A percentile compares a stretch with the other conserved stretches of the same genome.
Evolutionary conservation across 2,329 filamentous ascomycete genomes (phyloP).

Genomic region (Fusarium aywerte): DNA sequence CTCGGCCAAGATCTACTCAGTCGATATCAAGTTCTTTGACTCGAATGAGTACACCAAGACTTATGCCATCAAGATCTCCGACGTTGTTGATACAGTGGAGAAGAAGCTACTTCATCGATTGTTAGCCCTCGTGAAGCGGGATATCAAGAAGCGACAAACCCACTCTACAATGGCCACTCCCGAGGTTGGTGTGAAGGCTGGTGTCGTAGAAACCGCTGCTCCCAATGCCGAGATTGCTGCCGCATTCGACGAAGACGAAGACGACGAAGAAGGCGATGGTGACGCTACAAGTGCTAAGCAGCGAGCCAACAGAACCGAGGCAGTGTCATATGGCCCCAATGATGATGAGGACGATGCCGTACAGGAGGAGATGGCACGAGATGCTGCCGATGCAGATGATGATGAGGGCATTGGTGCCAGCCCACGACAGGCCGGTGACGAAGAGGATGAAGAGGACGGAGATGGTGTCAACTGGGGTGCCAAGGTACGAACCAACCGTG

Average conservation of each 20-base stretch:
- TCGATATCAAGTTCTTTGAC: slow-evolving; percentile 86
- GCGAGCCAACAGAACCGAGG: slow-evolving; percentile 80
- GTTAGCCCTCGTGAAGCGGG: slow-evolving; percentile 75
- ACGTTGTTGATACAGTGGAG: slow-evolving; percentile 85
- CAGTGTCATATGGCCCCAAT: slow-evolving; percentile 89
- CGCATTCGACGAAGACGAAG: slow-evolving; percentile 57
- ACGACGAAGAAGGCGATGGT: slow-evolving; percentile 77
- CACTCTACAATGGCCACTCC: slow-evolving; percentile 77
- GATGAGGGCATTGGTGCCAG: slow-evolving; percentile 66
- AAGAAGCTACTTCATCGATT: slow-evolving; percentile 79
- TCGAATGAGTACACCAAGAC: slow-evolving; percentile 83
- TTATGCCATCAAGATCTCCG: slow-evolving; percentile 82
- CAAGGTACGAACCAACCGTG: slow-evolving; percentile 68
- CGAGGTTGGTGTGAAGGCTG: slow-evolving; percentile 70
- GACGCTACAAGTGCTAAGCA: slow-evolving; percentile 81
- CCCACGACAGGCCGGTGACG: slow-evolving; percentile 55
- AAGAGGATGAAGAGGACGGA: slow-evolving; percentile 52
- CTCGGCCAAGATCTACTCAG: slow-evolving; percentile 85
- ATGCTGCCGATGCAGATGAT: slow-evolving; percentile 68
- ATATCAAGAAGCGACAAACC: slow-evolving; percentile 83
- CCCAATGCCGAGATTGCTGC: slow-evolving; percentile 49
- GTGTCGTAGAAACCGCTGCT: slow-evolving; percentile 63
- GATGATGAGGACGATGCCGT: slow-evolving; percentile 90
- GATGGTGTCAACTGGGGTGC: slow-evolving; percentile 54
- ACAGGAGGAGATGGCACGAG: slow-evolving; percentile 69